These are phyloP conservation scores for Orbilia brochopaga DNA, from an alignment of 2,329 filamentous ascomycete genomes.

Conservation along the genomic window DNA sequence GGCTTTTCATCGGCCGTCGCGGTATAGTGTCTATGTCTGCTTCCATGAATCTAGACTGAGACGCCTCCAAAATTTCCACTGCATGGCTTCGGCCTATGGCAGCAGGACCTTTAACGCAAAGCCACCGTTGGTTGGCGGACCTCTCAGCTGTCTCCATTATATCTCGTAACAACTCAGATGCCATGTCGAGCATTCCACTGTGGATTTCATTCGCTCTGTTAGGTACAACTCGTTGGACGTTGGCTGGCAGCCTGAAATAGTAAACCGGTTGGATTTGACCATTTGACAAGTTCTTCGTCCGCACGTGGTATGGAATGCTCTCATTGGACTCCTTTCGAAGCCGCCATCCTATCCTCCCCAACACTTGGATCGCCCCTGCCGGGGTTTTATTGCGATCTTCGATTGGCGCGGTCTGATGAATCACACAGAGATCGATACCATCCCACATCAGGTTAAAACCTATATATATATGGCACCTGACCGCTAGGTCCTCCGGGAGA, in stretches of 20 bases:
- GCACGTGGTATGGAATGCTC: slow-evolving; percentile 20
- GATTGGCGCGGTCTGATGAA: slow-evolving; percentile 17
- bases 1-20: not conserved
- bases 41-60: slow-evolving; percentile 1
- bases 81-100: not conserved
- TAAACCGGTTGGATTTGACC: slow-evolving; percentile 12
- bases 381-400: not conserved
- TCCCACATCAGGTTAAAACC: slow-evolving; percentile 16
- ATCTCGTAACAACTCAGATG: slow-evolving; percentile 12
- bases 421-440: slow-evolving; percentile 15
- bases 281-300: slow-evolving; percentile 3
- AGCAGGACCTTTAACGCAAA: slow-evolving; percentile 17
- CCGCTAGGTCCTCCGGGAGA: slow-evolving; percentile 5
- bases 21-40: slow-evolving; percentile 3
- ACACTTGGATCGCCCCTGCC: not conserved
- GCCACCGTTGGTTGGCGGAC: slow-evolving; percentile 10
- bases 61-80: slow-evolving; percentile 11
- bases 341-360: slow-evolving; percentile 20
- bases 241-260: slow-evolving; percentile 20
- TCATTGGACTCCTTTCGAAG: not conserved
- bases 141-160: slow-evolving; percentile 3
- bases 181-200: slow-evolving; percentile 18
- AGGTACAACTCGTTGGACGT: not conserved
- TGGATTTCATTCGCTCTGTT: slow-evolving; percentile 6
- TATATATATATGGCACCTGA: not conserved